Conservation (phyloP, 306 rosid genomes). For the Phaseolus lunatus region DNA sequence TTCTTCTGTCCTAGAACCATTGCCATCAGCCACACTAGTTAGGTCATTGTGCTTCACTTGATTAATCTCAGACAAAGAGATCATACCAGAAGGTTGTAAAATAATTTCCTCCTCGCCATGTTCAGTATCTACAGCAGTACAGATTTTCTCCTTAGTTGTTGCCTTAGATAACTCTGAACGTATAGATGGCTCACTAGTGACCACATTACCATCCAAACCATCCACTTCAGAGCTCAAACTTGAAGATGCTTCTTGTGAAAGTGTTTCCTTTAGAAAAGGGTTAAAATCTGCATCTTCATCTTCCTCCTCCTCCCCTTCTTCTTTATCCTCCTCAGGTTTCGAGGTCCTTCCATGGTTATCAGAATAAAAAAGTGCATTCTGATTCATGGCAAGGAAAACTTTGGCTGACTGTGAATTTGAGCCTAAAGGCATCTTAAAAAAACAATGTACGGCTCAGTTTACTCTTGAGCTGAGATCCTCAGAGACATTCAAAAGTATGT, state of each 20-base stretch:
- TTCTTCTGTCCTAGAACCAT: slow-evolving; percentile 51
- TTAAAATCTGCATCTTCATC: slow-evolving; percentile 84
- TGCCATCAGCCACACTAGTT: slow-evolving; percentile 41
- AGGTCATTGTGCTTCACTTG: slow-evolving; percentile 52
- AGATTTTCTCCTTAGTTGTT: slow-evolving; percentile 37
- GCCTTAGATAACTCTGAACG: slow-evolving; percentile 46
- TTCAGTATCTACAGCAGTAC: slow-evolving; percentile 52
- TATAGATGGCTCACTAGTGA: slow-evolving; percentile 46
- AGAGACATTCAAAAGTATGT: slow-evolving; percentile 26
- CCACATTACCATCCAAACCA: slow-evolving; percentile 68
- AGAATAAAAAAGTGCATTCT: slow-evolving; percentile 37
- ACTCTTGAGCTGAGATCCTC: slow-evolving; percentile 17
- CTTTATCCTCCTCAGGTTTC: slow-evolving; percentile 54
- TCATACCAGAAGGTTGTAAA: slow-evolving; percentile 52
- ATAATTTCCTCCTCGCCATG: slow-evolving; percentile 70
- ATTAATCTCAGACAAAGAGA: slow-evolving; percentile 51
- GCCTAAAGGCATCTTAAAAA: slow-evolving; percentile 54
- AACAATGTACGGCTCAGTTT: slow-evolving; percentile 21
- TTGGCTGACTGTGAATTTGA: slow-evolving; percentile 50
- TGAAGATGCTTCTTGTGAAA: slow-evolving; percentile 81
- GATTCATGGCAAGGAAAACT: slow-evolving; percentile 43
- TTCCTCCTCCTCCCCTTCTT: slow-evolving; percentile 67
- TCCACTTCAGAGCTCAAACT: slow-evolving; percentile 89
- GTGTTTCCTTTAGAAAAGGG: slow-evolving; percentile 76
- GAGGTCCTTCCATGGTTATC: slow-evolving; percentile 47